Evolutionary conservation across 164 flowering plant species (phyloP).

Genomic region (Santalum album): DNA sequence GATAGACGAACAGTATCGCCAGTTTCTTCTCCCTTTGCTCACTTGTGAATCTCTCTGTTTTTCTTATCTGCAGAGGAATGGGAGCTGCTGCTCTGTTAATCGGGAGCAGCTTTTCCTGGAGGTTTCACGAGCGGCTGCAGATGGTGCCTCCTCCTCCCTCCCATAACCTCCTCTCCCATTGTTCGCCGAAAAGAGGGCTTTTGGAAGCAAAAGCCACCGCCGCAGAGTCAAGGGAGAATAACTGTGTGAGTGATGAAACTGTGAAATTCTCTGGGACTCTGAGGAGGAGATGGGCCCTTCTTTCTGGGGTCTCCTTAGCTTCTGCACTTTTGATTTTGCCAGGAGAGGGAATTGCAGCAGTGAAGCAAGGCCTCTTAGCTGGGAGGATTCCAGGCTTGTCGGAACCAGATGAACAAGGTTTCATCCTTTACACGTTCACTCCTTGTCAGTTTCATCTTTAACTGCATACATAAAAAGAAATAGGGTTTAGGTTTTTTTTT

Average conservation of each 20-base stretch:
- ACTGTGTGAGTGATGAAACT: conserved; percentile 15
- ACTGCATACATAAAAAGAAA: no score
- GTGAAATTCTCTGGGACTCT: conserved; percentile 18
- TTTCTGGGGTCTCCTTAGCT: conserved; percentile 47
- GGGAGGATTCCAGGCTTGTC: conserved; percentile 92
- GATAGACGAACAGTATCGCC: no score
- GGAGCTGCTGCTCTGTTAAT: no score
- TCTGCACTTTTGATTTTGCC: conserved; percentile 37
- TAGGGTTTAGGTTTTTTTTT: no score
- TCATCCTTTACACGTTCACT: conserved; percentile 7
- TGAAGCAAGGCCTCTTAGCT: conserved; percentile 79
- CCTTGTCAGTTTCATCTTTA: background rate
- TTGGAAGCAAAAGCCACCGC: conserved; percentile 11
- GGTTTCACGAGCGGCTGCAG: conserved; percentile 11
- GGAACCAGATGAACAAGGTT: conserved; percentile 89
- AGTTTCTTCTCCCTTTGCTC: no score
- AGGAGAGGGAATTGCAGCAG: conserved; percentile 50
- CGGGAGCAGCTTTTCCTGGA: conserved; percentile 27
- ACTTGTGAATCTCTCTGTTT: no score
- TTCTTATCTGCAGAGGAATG: no score
- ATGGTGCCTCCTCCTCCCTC: conserved; percentile 9
- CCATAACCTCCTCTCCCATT: conserved; percentile 6
- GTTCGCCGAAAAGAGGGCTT: conserved; percentile 8
- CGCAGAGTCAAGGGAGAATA: conserved; percentile 9
- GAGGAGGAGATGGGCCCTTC: conserved; percentile 48